These are phyloP conservation scores for Colletotrichum lindemuthianum DNA, from an alignment of 2,329 filamentous ascomycete genomes.

Conservation along the genomic window DNA sequence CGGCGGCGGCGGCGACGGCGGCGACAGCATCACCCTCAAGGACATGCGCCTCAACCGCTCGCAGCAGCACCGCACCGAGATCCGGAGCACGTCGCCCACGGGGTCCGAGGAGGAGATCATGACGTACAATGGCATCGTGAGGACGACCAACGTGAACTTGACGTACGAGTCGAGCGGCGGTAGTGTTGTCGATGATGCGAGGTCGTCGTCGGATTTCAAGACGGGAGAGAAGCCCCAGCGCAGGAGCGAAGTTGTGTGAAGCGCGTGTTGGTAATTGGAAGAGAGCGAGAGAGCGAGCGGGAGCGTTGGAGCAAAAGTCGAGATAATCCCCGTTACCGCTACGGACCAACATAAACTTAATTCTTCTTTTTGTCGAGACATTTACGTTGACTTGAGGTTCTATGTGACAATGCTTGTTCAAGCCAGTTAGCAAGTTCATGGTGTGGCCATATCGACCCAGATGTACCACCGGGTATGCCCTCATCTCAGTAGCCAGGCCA, in stretches of 20 bases:
- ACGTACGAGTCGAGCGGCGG: conserved; percentile 15
- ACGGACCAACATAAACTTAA: too few relatives aligned
- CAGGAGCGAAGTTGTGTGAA: conserved; percentile 10
- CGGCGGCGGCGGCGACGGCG: conserved; percentile 5
- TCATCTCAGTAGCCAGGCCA: too few relatives aligned
- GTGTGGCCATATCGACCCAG: too few relatives aligned
- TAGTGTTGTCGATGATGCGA: conserved; percentile 8
- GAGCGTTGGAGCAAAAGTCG: too few relatives aligned
- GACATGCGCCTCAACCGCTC: conserved; percentile 40
- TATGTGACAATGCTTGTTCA: too few relatives aligned
- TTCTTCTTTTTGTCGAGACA: too few relatives aligned
- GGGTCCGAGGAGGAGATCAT: conserved; percentile 52
- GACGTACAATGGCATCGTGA: conserved; percentile 51
- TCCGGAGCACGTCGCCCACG: conserved; percentile 45
- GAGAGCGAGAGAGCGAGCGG: too few relatives aligned
- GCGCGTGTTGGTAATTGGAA: not conserved
- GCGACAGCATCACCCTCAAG: conserved; percentile 38
- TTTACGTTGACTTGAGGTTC: too few relatives aligned
- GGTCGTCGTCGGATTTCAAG: conserved; percentile 20
- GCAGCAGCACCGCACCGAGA: conserved; percentile 43
- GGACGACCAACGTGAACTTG: conserved; percentile 45
- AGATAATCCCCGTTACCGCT: too few relatives aligned
- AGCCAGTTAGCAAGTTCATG: too few relatives aligned
- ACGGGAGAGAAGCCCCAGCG: conserved; percentile 12
- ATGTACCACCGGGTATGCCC: too few relatives aligned